Evolutionary conservation across 345 rosid species (phyloP), one percentile per base, ranked within the genome.

Genomic region (Gynandropsis gynandra): DNA sequence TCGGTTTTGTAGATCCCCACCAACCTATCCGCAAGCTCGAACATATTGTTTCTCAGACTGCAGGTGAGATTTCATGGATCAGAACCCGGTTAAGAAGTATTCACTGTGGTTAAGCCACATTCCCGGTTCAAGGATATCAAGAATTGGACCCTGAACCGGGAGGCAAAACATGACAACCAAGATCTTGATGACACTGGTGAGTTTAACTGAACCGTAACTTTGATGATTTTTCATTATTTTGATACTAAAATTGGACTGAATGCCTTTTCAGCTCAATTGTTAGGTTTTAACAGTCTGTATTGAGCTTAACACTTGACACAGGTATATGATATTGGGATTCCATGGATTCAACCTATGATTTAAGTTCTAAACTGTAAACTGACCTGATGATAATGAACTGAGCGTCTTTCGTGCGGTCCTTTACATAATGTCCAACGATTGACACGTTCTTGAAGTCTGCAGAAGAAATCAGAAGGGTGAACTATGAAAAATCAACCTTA

Each of bases 1-100:
- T 87, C 97, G 4, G 98, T 87, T 71, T 92, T 92, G 72, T 87
- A 87, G 60, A 92, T 92, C 40, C 97, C 97, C 10, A 89, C 93
- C 41, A 89, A 80, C 45, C 93, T 80, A 75, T 85, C 95, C 5
- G 97, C 95, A 70, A 85, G 68, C 80, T 92, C 98, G 56, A 92
- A 92, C 98, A 92, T 92, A 77, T 92, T 92, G 82, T 92, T 92
- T 60, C 97, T 72, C 18, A 92, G 81, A 72, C 98, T 92, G 95
- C 77, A 79, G 11, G 37, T 21, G 13, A 62, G 52, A 13, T 32
- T 16, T 58, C 38, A 52, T 38, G 14, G 56, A 21, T 56, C 31
- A 64, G 42, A 44, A 7, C 48, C 45, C 31, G 29, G 29, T 24
- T 24, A 24, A 44, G 13, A 44, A 18, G 13, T 1, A 5, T 16